Conservation (phyloP, 148 eudicot genomes). For the Rhododendron simsii region DNA sequence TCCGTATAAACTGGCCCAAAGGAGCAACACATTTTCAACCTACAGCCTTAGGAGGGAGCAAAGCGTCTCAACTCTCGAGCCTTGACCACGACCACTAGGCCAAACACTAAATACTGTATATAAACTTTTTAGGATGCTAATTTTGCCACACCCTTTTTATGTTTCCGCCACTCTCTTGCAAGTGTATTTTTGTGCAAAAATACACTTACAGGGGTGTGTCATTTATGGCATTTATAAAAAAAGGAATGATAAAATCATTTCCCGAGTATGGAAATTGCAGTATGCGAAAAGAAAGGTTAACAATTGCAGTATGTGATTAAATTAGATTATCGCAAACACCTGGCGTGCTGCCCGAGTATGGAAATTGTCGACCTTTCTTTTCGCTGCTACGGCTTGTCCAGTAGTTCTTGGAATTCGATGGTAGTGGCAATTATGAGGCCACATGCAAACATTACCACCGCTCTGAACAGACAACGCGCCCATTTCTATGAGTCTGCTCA, state of each 20-base stretch:
- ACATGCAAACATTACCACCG: background rate
- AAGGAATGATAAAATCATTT: no score
- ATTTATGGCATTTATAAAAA: no score
- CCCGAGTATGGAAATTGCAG: no score
- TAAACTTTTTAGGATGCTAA: no score
- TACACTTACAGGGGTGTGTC: no score
- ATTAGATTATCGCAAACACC: background rate
- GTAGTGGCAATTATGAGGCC: background rate
- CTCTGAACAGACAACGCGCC: background rate
- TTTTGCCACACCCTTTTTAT: no score
- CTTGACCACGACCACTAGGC: background rate
- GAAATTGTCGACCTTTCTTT: background rate
- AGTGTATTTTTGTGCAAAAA: no score
- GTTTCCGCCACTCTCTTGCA: no score
- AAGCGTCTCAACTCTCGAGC: background rate
- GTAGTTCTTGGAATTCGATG: background rate
- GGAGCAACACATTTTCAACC: background rate
- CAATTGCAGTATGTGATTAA: background rate
- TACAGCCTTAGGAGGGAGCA: background rate
- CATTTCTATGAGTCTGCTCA: background rate
- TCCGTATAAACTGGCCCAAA: no score
- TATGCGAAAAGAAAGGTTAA: no score
- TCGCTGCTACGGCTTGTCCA: background rate
- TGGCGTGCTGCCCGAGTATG: conserved; percentile 5
- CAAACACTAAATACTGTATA: background rate